Evolutionary conservation across 805 yeast species (phyloP).

Genomic region (Yarrowia keelungensis): DNA sequence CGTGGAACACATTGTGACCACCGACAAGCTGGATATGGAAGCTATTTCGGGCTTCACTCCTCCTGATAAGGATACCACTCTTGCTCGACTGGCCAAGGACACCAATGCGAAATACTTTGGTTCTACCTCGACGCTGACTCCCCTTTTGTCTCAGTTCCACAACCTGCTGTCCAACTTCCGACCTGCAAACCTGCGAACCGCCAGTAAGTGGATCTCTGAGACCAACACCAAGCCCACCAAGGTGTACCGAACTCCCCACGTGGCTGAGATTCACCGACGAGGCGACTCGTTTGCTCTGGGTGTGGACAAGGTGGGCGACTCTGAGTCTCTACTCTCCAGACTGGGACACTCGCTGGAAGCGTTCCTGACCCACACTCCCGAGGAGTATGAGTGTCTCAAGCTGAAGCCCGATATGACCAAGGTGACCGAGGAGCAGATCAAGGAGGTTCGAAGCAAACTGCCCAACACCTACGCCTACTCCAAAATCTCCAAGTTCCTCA

Average conservation of each 20-base stretch:
- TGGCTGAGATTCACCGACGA: conserved; percentile 20
- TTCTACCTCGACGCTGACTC: conserved; percentile 90
- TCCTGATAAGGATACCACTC: conserved; percentile 66
- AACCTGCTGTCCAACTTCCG: conserved; percentile 67
- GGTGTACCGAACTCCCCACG: conserved; percentile 24
- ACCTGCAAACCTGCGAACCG: conserved; percentile 52
- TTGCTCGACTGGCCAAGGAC: conserved; percentile 58
- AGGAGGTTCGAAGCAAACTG: conserved; percentile 15
- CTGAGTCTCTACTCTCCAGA: conserved; percentile 70
- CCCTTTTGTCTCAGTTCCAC: conserved; percentile 76
- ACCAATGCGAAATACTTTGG: conserved; percentile 59
- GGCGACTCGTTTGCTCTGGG: conserved; percentile 65
- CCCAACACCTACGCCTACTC: conserved; percentile 73
- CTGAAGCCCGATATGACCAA: conserved; percentile 42
- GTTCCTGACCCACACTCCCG: conserved; percentile 66
- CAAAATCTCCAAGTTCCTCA: conserved; percentile 66
- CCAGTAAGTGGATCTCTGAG: conserved; percentile 41
- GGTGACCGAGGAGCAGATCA: conserved; percentile 14
- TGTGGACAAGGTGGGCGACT: conserved; percentile 69
- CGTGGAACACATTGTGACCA: conserved; percentile 64
- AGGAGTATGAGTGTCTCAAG: conserved; percentile 57
- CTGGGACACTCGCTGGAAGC: conserved; percentile 84
- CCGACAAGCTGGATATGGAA: conserved; percentile 70
- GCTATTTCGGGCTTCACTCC: conserved; percentile 64
- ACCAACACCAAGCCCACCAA: conserved; percentile 4